Evolutionary conservation across 2,329 filamentous ascomycete species (phyloP).

Genomic region (Calonectria honghensis): DNA sequence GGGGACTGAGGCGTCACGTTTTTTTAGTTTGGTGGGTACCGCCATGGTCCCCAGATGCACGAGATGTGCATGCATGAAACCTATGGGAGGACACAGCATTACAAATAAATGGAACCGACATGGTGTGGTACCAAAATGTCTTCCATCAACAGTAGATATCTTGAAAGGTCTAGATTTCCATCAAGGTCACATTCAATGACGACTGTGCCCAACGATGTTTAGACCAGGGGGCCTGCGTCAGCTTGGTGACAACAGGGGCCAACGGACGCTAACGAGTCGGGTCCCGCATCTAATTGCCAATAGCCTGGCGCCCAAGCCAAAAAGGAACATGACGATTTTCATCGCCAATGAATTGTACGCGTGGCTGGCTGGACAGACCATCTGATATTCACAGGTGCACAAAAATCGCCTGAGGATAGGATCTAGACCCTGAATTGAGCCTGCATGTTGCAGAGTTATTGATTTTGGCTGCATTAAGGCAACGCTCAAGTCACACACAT

Average conservation of each 20-base stretch:
- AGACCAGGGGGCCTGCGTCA: background rate
- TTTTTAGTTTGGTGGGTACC: background rate
- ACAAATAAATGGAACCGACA: background rate
- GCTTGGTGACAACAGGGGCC: background rate
- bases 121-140: background rate
- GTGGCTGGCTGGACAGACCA: background rate
- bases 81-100: background rate
- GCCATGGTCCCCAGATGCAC: background rate
- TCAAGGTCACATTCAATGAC: background rate
- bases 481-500: background rate
- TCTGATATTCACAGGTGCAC: background rate
- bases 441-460: background rate
- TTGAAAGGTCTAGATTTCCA: background rate
- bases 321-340: background rate
- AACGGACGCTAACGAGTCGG: background rate
- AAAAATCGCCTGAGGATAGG: background rate
- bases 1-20: background rate
- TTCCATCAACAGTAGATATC: background rate
- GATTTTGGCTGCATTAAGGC: background rate
- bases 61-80: background rate
- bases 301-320: background rate
- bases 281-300: background rate
- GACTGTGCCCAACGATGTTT: background rate
- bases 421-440: background rate
- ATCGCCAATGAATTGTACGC: background rate